Evolutionary conservation across 768 basidiomycete genomes (phyloP).

Genomic region (Tricholomella constricta): DNA sequence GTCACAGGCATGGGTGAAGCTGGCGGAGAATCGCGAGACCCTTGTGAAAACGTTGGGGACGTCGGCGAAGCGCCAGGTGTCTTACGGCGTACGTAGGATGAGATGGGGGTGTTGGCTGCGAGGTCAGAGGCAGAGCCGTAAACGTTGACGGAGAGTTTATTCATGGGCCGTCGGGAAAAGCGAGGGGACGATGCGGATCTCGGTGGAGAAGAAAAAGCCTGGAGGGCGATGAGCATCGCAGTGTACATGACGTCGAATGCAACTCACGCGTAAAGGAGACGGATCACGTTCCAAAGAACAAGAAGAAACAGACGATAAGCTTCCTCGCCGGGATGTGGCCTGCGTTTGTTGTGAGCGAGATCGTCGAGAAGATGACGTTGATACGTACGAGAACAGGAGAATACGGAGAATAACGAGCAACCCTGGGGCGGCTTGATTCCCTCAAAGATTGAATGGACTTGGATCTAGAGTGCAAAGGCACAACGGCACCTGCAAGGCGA

Average conservation of each 20-base stretch:
- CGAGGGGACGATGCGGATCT: constrained; percentile 42
- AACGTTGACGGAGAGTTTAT: constrained; percentile 48
- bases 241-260: not conserved
- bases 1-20: constrained; percentile 51
- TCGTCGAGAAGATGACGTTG: constrained; percentile 2
- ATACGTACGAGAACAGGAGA: constrained; percentile 40
- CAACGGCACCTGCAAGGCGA: constrained; percentile 34
- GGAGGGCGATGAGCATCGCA: constrained; percentile 7
- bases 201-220: constrained; percentile 43
- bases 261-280: constrained; percentile 37
- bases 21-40: constrained; percentile 40
- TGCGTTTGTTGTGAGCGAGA: constrained; percentile 18
- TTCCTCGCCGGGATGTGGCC: constrained; percentile 47
- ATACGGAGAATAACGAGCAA: constrained; percentile 53
- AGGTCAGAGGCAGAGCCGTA: constrained; percentile 54
- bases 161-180: constrained; percentile 42
- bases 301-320: constrained; percentile 47
- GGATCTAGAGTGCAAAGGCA: constrained; percentile 39
- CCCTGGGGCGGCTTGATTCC: constrained; percentile 40
- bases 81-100: constrained; percentile 76
- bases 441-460: constrained; percentile 47
- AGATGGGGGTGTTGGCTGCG: constrained; percentile 73
- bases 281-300: constrained; percentile 40
- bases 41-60: constrained; percentile 60
- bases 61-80: constrained; percentile 76